Conservation (phyloP, 1,284 basidiomycete genomes). For the Apiotrichum siamense region DNA sequence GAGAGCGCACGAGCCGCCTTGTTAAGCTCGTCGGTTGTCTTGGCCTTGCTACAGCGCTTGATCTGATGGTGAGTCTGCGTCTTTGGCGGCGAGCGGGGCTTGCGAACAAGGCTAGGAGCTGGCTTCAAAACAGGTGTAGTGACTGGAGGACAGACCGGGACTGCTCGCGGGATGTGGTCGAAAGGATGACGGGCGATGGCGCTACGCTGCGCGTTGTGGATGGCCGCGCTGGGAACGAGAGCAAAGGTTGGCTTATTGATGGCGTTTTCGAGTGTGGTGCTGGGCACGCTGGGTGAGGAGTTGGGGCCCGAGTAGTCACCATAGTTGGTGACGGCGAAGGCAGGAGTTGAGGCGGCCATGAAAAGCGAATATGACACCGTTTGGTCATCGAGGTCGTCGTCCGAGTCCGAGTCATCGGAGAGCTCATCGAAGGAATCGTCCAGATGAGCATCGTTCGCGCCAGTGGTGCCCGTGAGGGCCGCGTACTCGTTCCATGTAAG, state of each 20-base stretch:
- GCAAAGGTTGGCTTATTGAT: constrained; percentile 9
- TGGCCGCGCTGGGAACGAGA: background rate
- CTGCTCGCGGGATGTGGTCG: background rate
- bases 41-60: background rate
- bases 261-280: background rate
- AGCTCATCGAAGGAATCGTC: background rate
- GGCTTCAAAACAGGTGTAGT: no score
- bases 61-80: no score
- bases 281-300: background rate
- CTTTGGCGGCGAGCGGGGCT: no score
- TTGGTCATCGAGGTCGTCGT: background rate
- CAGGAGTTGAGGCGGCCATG: background rate
- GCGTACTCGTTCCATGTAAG: constrained; percentile 1
- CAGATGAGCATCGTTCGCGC: background rate
- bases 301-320: background rate
- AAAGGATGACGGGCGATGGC: background rate
- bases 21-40: background rate
- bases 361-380: background rate
- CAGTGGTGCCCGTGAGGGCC: background rate
- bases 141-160: no score
- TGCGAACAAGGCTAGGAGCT: no score
- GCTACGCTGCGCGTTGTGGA: background rate
- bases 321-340: background rate
- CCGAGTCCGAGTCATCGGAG: background rate
- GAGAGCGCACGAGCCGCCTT: background rate